Evolutionary conservation across 1,284 basidiomycete genomes (phyloP).

Genomic region (Flammula alnicola): DNA sequence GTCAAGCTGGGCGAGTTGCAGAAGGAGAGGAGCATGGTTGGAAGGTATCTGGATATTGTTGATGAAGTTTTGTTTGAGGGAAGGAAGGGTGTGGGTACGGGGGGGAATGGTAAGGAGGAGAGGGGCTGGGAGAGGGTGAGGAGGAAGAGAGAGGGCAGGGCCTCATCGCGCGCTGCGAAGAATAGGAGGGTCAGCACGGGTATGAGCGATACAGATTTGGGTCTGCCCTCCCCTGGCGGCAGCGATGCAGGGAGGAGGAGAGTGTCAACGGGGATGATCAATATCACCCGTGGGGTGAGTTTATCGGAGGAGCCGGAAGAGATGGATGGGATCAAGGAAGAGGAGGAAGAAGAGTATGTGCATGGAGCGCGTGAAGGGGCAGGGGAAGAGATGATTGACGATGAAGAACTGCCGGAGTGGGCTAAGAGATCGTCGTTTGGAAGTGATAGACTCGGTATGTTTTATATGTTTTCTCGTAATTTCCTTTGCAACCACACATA

Average conservation of each 20-base stretch:
- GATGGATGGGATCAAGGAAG: conserved; percentile 54
- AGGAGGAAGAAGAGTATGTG: conserved; percentile 49
- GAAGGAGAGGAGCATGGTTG: conserved; percentile 61
- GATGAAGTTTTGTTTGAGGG: conserved; percentile 76
- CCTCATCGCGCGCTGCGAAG: conserved; percentile 39
- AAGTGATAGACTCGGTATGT: conserved; percentile 62
- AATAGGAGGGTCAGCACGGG: conserved; percentile 57
- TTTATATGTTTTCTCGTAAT: conserved; percentile 34
- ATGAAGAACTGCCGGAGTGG: conserved; percentile 76
- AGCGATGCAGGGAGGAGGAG: conserved; percentile 45
- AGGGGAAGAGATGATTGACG: conserved; percentile 51
- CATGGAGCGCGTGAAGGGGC: not conserved
- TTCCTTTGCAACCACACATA: conserved; percentile 10
- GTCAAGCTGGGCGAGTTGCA: conserved; percentile 56
- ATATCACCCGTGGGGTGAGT: conserved; percentile 49
- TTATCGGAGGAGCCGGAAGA: conserved; percentile 66
- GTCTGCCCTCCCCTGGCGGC: no score
- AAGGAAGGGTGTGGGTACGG: conserved; percentile 35
- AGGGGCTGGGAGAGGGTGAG: conserved; percentile 64
- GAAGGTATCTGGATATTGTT: conserved; percentile 70
- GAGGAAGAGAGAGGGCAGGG: conserved; percentile 46
- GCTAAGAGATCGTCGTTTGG: conserved; percentile 61
- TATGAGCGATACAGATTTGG: conserved; percentile 37
- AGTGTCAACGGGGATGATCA: conserved; percentile 58
- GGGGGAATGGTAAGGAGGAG: conserved; percentile 22